Evolutionary conservation across 208 protist species (phyloP).

Genomic region (Leishmania amazonensis): DNA sequence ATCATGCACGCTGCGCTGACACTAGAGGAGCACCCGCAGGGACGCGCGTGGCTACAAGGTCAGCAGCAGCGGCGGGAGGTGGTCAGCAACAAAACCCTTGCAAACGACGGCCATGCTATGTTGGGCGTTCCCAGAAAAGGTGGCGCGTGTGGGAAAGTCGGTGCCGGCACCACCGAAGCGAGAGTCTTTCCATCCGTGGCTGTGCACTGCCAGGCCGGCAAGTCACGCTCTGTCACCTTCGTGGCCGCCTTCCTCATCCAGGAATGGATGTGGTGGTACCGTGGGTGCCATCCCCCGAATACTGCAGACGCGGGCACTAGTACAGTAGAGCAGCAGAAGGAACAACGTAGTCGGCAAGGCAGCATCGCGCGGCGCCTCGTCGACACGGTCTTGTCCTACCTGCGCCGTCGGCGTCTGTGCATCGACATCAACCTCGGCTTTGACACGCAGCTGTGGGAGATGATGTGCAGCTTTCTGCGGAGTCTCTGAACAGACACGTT

Average conservation of each 20-base stretch:
- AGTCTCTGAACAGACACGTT: background rate
- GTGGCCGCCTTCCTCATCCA: slow-evolving; percentile 65
- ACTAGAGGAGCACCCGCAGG: background rate
- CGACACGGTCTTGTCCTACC: slow-evolving; percentile 16
- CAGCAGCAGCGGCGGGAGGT: background rate
- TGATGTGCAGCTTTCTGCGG: slow-evolving; percentile 10
- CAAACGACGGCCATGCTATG: background rate
- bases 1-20: slow-evolving; percentile 32
- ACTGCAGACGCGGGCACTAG: background rate
- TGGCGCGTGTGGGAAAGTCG: background rate
- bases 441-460: slow-evolving; percentile 26
- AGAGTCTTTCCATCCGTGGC: slow-evolving; percentile 39
- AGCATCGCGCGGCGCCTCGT: slow-evolving; percentile 23
- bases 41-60: background rate
- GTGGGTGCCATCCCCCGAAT: background rate
- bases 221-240: slow-evolving; percentile 65
- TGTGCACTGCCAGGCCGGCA: slow-evolving; percentile 76
- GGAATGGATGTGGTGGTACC: slow-evolving; percentile 42
- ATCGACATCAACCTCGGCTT: slow-evolving; percentile 32
- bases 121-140: background rate
- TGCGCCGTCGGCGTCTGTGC: slow-evolving; percentile 31
- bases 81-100: background rate
- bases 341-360: background rate
- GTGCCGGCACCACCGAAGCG: background rate
- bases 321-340: background rate